These are phyloP conservation scores for Gentiana macrophylla DNA, from an alignment of 257 asterid species.

Conservation along the genomic window DNA sequence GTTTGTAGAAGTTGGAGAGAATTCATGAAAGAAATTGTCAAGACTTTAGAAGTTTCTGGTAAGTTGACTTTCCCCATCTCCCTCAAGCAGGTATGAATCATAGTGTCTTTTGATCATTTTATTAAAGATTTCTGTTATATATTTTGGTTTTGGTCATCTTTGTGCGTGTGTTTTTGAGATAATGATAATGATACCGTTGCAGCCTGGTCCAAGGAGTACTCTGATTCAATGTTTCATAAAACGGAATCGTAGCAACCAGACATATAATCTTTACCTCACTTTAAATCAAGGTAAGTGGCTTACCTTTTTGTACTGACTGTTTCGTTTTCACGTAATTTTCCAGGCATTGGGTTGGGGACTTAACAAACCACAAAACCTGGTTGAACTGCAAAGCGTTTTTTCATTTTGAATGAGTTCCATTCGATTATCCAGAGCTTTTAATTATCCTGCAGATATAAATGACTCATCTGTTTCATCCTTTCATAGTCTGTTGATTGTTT, in stretches of 20 bases:
- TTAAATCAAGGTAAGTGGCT: constrained; percentile 52
- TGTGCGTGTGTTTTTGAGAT: no score
- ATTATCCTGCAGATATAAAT: no score
- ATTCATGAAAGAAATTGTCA: constrained; percentile 65
- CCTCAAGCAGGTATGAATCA: constrained; percentile 63
- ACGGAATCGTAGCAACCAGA: constrained; percentile 66
- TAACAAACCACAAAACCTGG: no score
- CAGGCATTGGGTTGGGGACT: background rate
- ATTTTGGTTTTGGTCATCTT: no score
- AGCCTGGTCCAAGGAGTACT: constrained; percentile 86
- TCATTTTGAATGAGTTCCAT: no score
- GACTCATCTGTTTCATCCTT: no score
- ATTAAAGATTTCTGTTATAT: no score
- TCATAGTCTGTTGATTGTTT: no score
- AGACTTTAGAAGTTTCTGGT: constrained; percentile 51
- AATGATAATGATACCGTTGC: constrained; percentile 9
- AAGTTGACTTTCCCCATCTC: constrained; percentile 83
- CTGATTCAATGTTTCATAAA: constrained; percentile 75
- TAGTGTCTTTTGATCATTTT: background rate
- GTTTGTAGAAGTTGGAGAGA: constrained; percentile 98
- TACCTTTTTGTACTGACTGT: background rate
- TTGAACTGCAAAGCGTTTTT: no score
- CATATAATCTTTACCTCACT: constrained; percentile 71
- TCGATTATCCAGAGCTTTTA: no score
- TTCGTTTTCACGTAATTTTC: background rate